These are phyloP conservation scores for Hygrophila difformis DNA, from an alignment of 257 asterid species.

Conservation along the genomic window DNA sequence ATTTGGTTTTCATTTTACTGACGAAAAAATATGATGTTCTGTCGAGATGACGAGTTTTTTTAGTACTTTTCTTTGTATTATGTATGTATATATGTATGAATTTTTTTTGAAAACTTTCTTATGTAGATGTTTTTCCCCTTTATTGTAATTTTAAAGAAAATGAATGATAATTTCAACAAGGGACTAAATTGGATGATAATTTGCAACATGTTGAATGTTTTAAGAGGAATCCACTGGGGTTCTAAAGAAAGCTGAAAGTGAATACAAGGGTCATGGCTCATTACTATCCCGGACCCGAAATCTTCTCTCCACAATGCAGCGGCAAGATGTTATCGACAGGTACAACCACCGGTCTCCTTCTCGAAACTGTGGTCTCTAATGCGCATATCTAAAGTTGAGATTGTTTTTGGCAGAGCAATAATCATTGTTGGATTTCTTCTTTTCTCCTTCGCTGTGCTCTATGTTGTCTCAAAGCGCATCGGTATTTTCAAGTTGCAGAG, in stretches of 20 bases:
- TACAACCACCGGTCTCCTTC: slow-evolving; percentile 6
- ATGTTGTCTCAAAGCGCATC: slow-evolving; percentile 84
- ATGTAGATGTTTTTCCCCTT: neutral
- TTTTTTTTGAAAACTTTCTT: neutral
- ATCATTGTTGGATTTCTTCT: slow-evolving; percentile 51
- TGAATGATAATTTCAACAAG: too few species aligned
- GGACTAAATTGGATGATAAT: neutral
- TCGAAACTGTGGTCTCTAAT: neutral
- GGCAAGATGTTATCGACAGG: slow-evolving; percentile 93
- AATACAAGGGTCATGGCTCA: slow-evolving; percentile 86
- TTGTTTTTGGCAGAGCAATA: slow-evolving; percentile 67
- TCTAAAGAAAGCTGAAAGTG: slow-evolving; percentile 73
- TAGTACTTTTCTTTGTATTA: too few species aligned
- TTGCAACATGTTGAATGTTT: slow-evolving; percentile 17
- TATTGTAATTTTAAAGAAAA: too few species aligned
- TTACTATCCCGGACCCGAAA: slow-evolving; percentile 68
- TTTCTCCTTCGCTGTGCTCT: slow-evolving; percentile 82
- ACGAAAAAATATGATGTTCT: too few species aligned
- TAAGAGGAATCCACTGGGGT: slow-evolving; percentile 91
- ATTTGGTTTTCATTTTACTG: too few species aligned
- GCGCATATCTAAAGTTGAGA: too few species aligned
- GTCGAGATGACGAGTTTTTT: too few species aligned
- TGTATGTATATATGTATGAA: neutral
- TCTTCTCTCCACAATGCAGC: slow-evolving; percentile 88
- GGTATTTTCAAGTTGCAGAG: slow-evolving; percentile 86